phyloP scores from a whole-genome alignment of 2,329 filamentous ascomycete genomes.

The Thielaviopsis euricoi region DNA sequence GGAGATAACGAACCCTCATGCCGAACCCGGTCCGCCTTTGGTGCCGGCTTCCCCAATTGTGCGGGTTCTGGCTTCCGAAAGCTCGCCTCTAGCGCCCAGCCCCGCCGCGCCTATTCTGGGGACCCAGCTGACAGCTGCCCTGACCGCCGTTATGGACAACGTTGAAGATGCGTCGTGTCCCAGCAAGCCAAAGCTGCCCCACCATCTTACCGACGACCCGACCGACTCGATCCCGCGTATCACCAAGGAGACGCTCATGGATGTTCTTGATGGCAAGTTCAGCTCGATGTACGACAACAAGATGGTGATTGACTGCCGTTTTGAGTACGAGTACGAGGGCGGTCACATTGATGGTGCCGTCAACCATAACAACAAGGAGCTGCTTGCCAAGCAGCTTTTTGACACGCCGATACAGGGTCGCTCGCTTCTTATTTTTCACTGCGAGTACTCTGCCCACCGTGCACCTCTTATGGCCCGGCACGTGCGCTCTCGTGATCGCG shows the following conservation, averaged over 20 bases:
- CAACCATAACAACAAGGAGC: slow-evolving; percentile 95
- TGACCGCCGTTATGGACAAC: slow-evolving; percentile 46
- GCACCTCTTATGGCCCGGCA: slow-evolving; percentile 93
- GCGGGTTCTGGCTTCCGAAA: not conserved
- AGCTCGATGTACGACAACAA: slow-evolving; percentile 60
- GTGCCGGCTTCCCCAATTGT: not conserved
- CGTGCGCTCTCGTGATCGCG: slow-evolving; percentile 76
- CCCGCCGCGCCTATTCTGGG: slow-evolving; percentile 4
- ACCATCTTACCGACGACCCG: slow-evolving; percentile 66
- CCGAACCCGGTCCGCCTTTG: slow-evolving; percentile 25
- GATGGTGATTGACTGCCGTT: slow-evolving; percentile 87
- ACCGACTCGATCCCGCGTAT: slow-evolving; percentile 82
- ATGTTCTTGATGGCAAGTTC: slow-evolving; percentile 78
- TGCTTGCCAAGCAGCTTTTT: slow-evolving; percentile 67
- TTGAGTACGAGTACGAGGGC: slow-evolving; percentile 96
- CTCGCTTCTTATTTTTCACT: slow-evolving; percentile 83
- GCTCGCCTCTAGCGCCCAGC: not conserved
- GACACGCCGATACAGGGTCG: slow-evolving; percentile 46
- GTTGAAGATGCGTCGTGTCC: slow-evolving; percentile 46
- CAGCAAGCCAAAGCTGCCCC: slow-evolving; percentile 59
- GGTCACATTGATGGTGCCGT: slow-evolving; percentile 86
- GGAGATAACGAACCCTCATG: slow-evolving; percentile 65
- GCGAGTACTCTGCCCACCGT: slow-evolving; percentile 94
- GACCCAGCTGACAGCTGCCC: slow-evolving; percentile 29
- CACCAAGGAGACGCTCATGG: slow-evolving; percentile 60